phyloP scores from a whole-genome alignment of 139 green algal genomes.

The Micractinium conductrix region DNA sequence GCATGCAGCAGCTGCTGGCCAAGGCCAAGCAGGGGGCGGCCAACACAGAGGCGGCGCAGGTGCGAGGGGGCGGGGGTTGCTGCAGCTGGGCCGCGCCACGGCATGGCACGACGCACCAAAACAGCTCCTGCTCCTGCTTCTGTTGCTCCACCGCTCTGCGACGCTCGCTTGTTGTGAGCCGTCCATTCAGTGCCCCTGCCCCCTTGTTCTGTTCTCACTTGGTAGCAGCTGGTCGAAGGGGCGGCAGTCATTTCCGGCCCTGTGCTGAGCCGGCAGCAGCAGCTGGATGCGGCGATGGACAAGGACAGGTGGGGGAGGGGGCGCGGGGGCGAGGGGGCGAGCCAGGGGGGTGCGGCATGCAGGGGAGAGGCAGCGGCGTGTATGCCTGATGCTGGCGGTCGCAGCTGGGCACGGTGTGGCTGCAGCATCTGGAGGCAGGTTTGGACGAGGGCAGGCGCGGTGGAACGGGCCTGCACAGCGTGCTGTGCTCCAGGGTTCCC shows the following conservation, averaged over 20 bases:
- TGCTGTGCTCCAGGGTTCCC: too few relatives aligned
- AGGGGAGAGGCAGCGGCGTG: neutral
- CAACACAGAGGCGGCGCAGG: neutral
- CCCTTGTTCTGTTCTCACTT: too few relatives aligned
- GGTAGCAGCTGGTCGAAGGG: neutral
- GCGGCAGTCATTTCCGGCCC: conserved; percentile 9
- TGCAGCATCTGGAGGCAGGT: neutral
- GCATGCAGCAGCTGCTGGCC: conserved; percentile 20
- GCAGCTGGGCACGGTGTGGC: neutral
- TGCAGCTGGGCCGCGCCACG: too few relatives aligned
- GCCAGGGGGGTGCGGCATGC: neutral
- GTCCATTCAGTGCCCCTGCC: too few relatives aligned
- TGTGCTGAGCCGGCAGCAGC: conserved; percentile 2
- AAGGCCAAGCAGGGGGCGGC: neutral
- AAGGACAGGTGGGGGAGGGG: neutral
- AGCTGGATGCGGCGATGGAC: conserved; percentile 3
- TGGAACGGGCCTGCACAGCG: too few relatives aligned
- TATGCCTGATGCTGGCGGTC: neutral
- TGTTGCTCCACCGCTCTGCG: too few relatives aligned
- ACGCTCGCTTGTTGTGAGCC: too few relatives aligned
- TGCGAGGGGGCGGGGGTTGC: too few relatives aligned
- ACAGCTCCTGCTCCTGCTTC: too few relatives aligned
- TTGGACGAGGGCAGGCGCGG: too few relatives aligned
- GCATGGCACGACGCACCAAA: too few relatives aligned
- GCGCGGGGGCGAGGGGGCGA: neutral